A percentile compares a stretch with the other conserved stretches of the same genome.
Evolutionary conservation across 2,329 filamentous ascomycete species (phyloP).

Genomic region (Penicillium sp.): DNA sequence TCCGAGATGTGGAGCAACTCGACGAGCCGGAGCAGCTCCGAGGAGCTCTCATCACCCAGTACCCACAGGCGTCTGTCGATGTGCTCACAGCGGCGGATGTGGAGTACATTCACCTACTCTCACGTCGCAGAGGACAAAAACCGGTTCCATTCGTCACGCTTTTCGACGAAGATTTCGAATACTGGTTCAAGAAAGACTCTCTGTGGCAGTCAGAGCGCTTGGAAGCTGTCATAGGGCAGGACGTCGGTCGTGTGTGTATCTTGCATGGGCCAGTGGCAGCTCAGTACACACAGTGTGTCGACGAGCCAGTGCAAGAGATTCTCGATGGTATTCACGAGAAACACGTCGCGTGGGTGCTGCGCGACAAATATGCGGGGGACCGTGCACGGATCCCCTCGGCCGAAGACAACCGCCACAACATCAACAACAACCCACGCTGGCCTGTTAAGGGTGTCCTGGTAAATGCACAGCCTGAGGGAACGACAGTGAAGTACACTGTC

Average conservation of each 20-base stretch:
- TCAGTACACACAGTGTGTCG: conserved; percentile 79
- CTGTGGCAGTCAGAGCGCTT: conserved; percentile 97
- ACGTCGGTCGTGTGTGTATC: conserved; percentile 91
- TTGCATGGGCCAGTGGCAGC: conserved; percentile 89
- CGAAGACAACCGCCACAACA: conserved; percentile 27
- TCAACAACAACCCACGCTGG: background rate
- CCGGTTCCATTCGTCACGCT: conserved; percentile 90
- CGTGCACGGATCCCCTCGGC: conserved; percentile 61
- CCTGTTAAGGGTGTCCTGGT: background rate
- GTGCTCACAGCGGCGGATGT: conserved; percentile 96
- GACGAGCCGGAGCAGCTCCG: background rate
- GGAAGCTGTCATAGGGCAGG: conserved; percentile 87
- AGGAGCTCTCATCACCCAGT: conserved; percentile 41
- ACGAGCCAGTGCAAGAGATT: conserved; percentile 92
- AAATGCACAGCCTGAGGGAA: background rate
- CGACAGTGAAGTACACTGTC: background rate
- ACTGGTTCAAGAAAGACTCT: conserved; percentile 99
- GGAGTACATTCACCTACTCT: conserved; percentile 88
- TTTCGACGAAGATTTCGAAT: conserved; percentile 92
- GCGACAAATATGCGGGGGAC: conserved; percentile 67
- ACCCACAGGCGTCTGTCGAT: conserved; percentile 79
- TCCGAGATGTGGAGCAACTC: conserved; percentile 36
- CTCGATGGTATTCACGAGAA: conserved; percentile 81
- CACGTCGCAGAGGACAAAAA: conserved; percentile 85
- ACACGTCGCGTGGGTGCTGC: conserved; percentile 77